Conservation (phyloP, 2,329 filamentous ascomycete genomes). For the Fusarium circinatum region DNA sequence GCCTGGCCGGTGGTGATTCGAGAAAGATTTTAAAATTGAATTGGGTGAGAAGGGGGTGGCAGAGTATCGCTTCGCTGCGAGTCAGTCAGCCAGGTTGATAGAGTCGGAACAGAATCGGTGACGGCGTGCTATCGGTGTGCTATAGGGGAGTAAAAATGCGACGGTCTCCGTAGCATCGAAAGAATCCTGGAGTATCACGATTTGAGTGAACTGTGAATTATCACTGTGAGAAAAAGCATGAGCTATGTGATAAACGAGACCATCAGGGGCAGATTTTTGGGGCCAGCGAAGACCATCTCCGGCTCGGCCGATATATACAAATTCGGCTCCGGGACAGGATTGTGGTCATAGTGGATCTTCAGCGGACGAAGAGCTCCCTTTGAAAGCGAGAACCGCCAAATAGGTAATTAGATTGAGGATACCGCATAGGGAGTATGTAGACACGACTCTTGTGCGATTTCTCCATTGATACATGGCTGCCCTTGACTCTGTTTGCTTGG, state of each 20-base stretch:
- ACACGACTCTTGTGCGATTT: neutral
- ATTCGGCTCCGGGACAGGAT: constrained; percentile 18
- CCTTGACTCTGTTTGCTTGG: neutral
- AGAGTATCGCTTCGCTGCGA: constrained; percentile 9
- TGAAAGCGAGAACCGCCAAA: neutral
- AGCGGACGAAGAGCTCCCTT: constrained; percentile 12
- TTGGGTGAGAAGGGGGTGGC: constrained; percentile 10
- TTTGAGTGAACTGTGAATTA: constrained; percentile 17
- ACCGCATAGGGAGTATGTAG: neutral
- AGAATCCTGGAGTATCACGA: neutral
- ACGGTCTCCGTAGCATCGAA: neutral
- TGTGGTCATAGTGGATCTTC: neutral
- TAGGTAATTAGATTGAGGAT: neutral
- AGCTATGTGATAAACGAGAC: constrained; percentile 8
- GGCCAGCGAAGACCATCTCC: constrained; percentile 1
- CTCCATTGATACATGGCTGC: neutral
- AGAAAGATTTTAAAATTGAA: constrained; percentile 19
- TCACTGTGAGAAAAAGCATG: neutral
- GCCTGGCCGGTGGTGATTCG: neutral
- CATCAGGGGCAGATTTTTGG: constrained; percentile 7
- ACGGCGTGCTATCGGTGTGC: neutral
- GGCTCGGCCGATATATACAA: constrained; percentile 10
- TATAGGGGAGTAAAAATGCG: neutral
- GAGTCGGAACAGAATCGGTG: neutral
- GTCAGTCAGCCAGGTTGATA: constrained; percentile 16